Base-by-base conservation (phyloP, 495 filamentous ascomycete species). In the Stereocaulon alpinum region DNA sequence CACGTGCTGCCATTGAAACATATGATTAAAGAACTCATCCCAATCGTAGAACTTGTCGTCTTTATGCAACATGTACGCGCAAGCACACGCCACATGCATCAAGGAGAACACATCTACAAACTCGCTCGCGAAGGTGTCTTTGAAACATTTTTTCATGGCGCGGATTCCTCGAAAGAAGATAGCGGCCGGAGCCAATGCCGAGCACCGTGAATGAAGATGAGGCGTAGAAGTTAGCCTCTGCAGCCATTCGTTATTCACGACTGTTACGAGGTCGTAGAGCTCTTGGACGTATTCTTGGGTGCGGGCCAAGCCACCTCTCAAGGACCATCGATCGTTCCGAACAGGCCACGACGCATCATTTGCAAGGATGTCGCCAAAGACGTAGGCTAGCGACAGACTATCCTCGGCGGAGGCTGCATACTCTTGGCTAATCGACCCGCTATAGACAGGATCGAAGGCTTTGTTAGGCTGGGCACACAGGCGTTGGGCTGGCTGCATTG, bases 221-320 rank as follows among this genome's bases (percentile, higher is more conserved):
- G 18, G 22, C n/a, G 32, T 40, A 17, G 47, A 52, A 2, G 30
- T 14, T 6, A 60, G 24, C 15, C 37, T 60, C 0, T 24, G n/a
- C 24, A 60, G 32, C 58, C 58, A 60, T 32, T 60, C 58, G n/a
- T 42, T 17, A 20, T 32, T 60, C 17, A 60, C 10, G 32, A 27
- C n/a, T 22, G 10, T 11, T 11, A 60, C 48, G 0, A 60, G 22
- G 2, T 41, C 11, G 29, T 47, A 60, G n/a, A 60, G 0, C 12
- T 60, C 48, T 43, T 60, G 47, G 7, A 49, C 15, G 0, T 6
- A 30, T 7, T 29, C 14, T 3, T 49, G 47, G 10, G 47, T 49
- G 11, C 11, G 14, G 0, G 0, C 24, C 27, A 32, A 49, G 5
- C 47, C 47, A 0, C 47, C 14, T 15, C 17, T 29, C 7, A 9